A percentile compares a stretch with the other conserved stretches of the same genome.
phyloP scores from a whole-genome alignment of 305 asterid genomes.

The Solanum aculeatissimum region DNA sequence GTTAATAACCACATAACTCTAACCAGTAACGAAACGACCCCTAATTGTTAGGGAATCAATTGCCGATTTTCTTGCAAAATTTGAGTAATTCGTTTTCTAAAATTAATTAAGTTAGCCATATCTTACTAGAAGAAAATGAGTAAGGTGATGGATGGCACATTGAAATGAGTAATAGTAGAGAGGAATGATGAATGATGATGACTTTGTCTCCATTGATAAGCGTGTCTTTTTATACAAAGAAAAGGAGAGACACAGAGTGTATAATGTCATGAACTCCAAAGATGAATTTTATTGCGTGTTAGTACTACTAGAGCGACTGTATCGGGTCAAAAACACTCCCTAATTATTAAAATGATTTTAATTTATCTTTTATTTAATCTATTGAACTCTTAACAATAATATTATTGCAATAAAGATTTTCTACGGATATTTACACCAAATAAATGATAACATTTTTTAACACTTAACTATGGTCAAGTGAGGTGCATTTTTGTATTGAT shows the following conservation, averaged over 20 bases:
- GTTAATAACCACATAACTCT: too few relatives aligned
- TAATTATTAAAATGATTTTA: background rate
- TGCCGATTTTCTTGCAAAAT: too few relatives aligned
- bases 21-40: too few relatives aligned
- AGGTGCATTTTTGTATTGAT: background rate
- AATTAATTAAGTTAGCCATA: too few relatives aligned
- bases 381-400: background rate
- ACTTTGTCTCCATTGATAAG: constrained; percentile 17
- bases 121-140: background rate
- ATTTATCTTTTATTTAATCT: background rate
- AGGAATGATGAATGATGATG: constrained; percentile 12
- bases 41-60: too few relatives aligned
- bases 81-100: too few relatives aligned
- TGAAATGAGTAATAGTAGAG: background rate
- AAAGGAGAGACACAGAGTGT: background rate
- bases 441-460: background rate
- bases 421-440: background rate
- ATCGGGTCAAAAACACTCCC: background rate
- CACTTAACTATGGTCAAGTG: background rate
- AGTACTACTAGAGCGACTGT: background rate
- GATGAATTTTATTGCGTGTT: background rate
- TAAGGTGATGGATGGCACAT: background rate
- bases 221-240: background rate
- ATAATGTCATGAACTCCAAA: background rate
- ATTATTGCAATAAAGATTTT: background rate